phyloP scores from a whole-genome alignment of 805 yeast genomes.

The Cyberlindnera meyerae region DNA sequence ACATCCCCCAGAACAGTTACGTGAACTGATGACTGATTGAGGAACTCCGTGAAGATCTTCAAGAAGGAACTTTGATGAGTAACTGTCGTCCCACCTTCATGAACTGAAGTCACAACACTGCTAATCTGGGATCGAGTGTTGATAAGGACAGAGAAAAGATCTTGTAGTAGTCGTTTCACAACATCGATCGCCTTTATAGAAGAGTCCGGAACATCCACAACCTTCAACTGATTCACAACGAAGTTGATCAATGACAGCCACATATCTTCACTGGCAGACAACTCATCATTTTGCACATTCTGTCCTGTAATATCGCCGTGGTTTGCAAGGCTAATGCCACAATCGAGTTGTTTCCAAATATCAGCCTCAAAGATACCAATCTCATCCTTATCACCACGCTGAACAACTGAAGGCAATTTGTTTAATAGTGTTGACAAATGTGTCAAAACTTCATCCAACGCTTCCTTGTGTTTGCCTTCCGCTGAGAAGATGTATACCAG shows the following conservation, averaged over 20 bases:
- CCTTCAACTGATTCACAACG: slow-evolving; percentile 32
- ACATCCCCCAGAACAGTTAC: slow-evolving; percentile 56
- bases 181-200: slow-evolving; percentile 26
- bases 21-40: slow-evolving; percentile 42
- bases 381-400: slow-evolving; percentile 12
- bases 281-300: slow-evolving; percentile 3
- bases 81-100: slow-evolving; percentile 12
- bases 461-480: slow-evolving; percentile 14
- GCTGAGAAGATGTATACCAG: slow-evolving; percentile 21
- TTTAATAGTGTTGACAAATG: slow-evolving; percentile 14
- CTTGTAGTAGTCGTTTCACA: slow-evolving; percentile 37
- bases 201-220: slow-evolving; percentile 20
- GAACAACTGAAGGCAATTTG: slow-evolving; percentile 9
- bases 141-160: slow-evolving; percentile 36
- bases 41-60: slow-evolving; percentile 48
- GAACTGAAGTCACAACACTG: slow-evolving; percentile 16
- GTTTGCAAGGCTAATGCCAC: slow-evolving; percentile 31
- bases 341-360: slow-evolving; percentile 32
- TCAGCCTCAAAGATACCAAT: slow-evolving; percentile 22
- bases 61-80: slow-evolving; percentile 39
- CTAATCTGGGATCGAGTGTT: slow-evolving; percentile 26
- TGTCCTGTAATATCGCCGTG: slow-evolving; percentile 13
- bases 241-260: slow-evolving; percentile 38
- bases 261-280: slow-evolving; percentile 32
- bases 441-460: slow-evolving; percentile 22